Evolutionary conservation across 176 grass and related monocot genomes (phyloP), one percentile per base, ranked within the genome.

Genomic region (Urochloa ruziziensis): DNA sequence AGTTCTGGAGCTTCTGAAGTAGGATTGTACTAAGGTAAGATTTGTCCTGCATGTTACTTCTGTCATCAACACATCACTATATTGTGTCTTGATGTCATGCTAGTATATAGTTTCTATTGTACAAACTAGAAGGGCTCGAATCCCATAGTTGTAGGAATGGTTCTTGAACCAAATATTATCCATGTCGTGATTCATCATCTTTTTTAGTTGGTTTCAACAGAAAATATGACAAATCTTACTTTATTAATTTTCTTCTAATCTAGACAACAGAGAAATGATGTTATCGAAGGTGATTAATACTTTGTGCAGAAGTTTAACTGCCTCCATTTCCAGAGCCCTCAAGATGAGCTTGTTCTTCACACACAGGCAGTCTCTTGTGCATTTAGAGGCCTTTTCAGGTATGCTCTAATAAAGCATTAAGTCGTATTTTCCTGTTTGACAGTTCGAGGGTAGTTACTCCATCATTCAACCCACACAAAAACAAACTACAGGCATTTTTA

Each of bases 51-150:
- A 28, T 15, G 65, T 63, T 52, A 53, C 43, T 28, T 48, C 24
- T 83, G 65, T 72, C 65, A 72, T 88, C 23, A 78, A 73, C 53
- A 72, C 28, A 54, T 83, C 53, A 62, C 54, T 72, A 43, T 30
- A 73, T 54, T 21, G 11, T 71, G 34, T 57, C 36, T 72, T 73
- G 74, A 72, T 79, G 65, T 63, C 35, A 84, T 33, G 0, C 18
- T 34, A 35, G 15, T 43, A 63, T 57, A 71, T 71, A 77, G 49
- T 8, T 44, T 67, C 32, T 39, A 37, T 42, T 19, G 52, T 78
- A 72, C 4, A 70, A 78, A 83, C n/a, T 72, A 62, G 37, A 88
- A 72, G 16, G 18, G 35, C 32, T 76, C 14, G 33, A 83, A 83
- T 71, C 19, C 34, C 19, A 27, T 65, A 11, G 43, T 78, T 83